Conservation (phyloP, 441 rosid genomes). For the Kokia cookei region DNA sequence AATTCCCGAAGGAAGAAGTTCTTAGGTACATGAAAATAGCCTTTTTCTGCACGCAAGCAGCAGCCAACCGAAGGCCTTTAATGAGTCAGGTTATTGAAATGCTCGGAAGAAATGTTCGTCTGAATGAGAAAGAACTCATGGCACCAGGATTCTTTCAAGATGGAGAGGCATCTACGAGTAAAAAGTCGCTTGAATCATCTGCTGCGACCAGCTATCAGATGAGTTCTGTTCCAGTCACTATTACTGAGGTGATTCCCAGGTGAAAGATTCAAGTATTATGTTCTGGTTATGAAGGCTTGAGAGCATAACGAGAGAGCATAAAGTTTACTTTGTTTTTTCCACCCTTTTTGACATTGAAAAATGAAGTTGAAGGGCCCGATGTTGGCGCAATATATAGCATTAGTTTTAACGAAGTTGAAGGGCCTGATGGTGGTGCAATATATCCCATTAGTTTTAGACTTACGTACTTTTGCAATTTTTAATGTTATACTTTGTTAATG, state of each 20-base stretch:
- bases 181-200: slow-evolving; percentile 16
- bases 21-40: slow-evolving; percentile 57
- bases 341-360: not conserved
- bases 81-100: slow-evolving; percentile 66
- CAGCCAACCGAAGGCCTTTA: slow-evolving; percentile 42
- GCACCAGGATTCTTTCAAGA: slow-evolving; percentile 57
- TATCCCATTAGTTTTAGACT: no score
- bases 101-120: slow-evolving; percentile 41
- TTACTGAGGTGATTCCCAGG: slow-evolving; percentile 54
- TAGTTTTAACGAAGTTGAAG: not conserved
- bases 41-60: slow-evolving; percentile 63
- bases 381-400: not conserved
- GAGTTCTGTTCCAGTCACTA: slow-evolving; percentile 42
- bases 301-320: not conserved
- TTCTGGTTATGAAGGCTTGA: not conserved
- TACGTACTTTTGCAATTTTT: no score
- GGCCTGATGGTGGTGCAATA: no score
- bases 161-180: slow-evolving; percentile 17
- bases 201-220: slow-evolving; percentile 22
- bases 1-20: slow-evolving; percentile 42
- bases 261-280: slow-evolving; percentile 18
- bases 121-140: slow-evolving; percentile 48
- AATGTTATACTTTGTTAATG: no score
- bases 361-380: not conserved
- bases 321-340: not conserved